Conservation (phyloP, 306 rosid genomes). For the Medicago ruthenica region DNA sequence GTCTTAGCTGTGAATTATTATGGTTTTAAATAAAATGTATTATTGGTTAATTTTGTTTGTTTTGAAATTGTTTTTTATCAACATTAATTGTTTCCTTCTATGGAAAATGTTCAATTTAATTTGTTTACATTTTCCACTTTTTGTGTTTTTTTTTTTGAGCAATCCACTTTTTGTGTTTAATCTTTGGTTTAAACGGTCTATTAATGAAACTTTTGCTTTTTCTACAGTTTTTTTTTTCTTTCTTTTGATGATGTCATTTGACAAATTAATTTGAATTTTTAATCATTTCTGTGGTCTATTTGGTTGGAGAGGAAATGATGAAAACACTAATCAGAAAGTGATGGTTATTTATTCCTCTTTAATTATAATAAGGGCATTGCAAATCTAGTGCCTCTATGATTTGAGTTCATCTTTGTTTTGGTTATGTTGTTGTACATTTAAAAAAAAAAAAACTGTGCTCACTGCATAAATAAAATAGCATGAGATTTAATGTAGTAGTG, state of each 20-base stretch:
- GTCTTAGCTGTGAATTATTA: slow-evolving; percentile 42
- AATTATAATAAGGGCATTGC: neutral
- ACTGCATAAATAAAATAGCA: neutral
- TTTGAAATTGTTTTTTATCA: neutral
- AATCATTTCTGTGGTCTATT: slow-evolving; percentile 1
- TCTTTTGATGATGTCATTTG: slow-evolving; percentile 15
- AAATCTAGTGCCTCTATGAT: neutral
- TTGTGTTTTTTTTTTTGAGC: too few relatives aligned
- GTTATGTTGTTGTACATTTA: neutral
- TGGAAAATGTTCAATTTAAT: slow-evolving; percentile 46
- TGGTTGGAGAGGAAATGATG: slow-evolving; percentile 20
- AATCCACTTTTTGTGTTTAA: slow-evolving; percentile 36
- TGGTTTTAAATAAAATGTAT: slow-evolving; percentile 27
- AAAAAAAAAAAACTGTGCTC: neutral
- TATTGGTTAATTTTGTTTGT: slow-evolving; percentile 3
- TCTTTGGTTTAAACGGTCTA: neutral
- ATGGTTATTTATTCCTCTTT: neutral
- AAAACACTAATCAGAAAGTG: slow-evolving; percentile 12
- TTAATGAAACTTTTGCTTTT: slow-evolving; percentile 2
- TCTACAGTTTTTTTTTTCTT: neutral
- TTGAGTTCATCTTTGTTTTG: slow-evolving; percentile 23
- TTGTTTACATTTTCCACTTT: neutral
- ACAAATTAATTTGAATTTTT: neutral
- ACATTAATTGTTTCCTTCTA: neutral
- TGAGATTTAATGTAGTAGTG: too few relatives aligned